Percentiles rank a stretch among this genome's conserved stretches.
Conservation (phyloP, 257 asterid species). For the Solanum etuberosum region DNA sequence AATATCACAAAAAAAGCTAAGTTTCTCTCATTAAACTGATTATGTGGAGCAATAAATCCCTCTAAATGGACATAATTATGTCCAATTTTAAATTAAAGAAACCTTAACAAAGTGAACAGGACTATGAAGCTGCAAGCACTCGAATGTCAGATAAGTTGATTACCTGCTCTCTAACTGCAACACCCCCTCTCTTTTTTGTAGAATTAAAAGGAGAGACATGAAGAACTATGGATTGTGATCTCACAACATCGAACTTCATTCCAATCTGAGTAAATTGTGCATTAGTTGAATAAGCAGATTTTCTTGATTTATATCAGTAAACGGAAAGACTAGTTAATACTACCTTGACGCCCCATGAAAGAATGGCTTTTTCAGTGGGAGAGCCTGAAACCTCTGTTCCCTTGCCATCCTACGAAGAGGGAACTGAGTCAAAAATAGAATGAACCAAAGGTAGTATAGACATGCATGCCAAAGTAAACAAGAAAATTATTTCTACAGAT, state of each 20-base stretch:
- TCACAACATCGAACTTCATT: conserved; percentile 72
- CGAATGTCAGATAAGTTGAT: conserved; percentile 2
- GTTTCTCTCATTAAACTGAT: not conserved
- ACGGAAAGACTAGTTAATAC: not conserved
- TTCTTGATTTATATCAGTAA: not conserved
- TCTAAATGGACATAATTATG: not conserved
- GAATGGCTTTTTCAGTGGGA: conserved; percentile 94
- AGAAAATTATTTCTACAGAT: not conserved
- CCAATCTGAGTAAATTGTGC: conserved; percentile 50
- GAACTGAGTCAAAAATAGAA: not conserved
- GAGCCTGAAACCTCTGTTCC: conserved; percentile 79
- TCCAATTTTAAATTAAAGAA: not conserved
- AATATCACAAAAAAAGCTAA: not conserved
- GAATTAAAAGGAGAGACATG: conserved; percentile 94
- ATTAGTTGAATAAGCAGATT: conserved; percentile 1
- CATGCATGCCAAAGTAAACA: not conserved
- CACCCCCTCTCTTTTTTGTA: conserved; percentile 85
- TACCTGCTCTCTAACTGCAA: conserved; percentile 76
- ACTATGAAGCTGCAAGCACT: not conserved
- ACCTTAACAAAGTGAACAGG: not conserved
- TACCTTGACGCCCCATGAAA: conserved; percentile 93
- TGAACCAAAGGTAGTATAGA: conserved; percentile 1
- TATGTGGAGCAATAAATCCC: not conserved
- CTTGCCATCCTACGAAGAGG: conserved; percentile 43
- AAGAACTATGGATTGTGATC: conserved; percentile 65